Base-by-base conservation (phyloP, 2,329 filamentous ascomycete species). In the Stagonosporopsis tanaceti region DNA sequence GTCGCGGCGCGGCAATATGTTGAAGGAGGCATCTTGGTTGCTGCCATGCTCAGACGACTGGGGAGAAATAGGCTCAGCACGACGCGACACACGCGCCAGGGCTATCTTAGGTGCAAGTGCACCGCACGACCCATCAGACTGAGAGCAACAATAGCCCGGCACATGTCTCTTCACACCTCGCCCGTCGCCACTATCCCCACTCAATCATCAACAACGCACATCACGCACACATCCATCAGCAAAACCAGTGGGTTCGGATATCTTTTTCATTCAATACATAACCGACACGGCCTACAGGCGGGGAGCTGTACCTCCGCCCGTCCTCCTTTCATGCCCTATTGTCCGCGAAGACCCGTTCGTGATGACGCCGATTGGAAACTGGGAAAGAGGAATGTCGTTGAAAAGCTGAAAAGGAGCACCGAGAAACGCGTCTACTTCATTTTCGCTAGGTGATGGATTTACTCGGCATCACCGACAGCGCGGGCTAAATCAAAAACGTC, bases 231-330 rank as follows among this genome's bases (percentile, higher is more conserved):
- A 22, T 22, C 30, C 27, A 30, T 11, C 5, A 3, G 17, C 20
- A 25, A 47, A 32, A 37, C 6, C 12, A 12, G 2, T 57, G 37
- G 62, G 61, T 67, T 71, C 64, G 65, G 64, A 62, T 66, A 67
- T 69, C 65, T 72, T 72, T 67, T 67, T 72, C 69, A 72, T 72
- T 72, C 68, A 72, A 63, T 71, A 71, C 69, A 67, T 72, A 72
- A 70, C 64, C 67, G 70, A 70, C 68, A 67, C 64, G 60, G 63
- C 60, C 59, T 61, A 57, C 62, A 60, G 56, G 57, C 60, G 48
- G 53, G 64, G 65, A 67, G 59, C 61, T 67, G 60, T 62, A 65
- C 62, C 67, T 65, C 63, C 50, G 62, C 59, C 63, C 61, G 60
- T 69, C 67, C 69, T 70, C 63, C 63, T 60, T 66, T 71, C 68